Percentiles rank a stretch among this genome's conserved stretches.
Evolutionary conservation across 129 eudicot species (phyloP).

Genomic region (Flaveria bidentis): DNA sequence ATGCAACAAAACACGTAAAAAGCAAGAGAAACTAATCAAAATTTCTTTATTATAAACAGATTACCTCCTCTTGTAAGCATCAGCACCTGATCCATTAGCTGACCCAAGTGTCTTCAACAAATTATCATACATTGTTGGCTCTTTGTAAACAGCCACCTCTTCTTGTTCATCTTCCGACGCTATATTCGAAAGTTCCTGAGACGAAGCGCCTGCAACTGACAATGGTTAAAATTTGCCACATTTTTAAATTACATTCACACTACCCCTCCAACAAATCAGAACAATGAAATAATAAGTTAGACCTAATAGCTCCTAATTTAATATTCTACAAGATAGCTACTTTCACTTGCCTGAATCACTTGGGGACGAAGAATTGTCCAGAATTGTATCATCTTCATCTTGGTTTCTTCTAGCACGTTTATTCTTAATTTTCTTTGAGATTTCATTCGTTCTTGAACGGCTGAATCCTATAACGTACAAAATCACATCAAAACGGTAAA

Average conservation of each 20-base stretch:
- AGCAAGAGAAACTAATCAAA: not conserved
- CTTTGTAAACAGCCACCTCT: constrained; percentile 42
- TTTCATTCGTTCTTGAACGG: not conserved
- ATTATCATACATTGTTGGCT: constrained; percentile 63
- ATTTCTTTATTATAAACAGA: not conserved
- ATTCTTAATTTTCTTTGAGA: not conserved
- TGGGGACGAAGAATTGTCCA: constrained; percentile 25
- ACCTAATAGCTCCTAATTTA: not conserved
- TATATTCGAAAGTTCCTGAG: constrained; percentile 40
- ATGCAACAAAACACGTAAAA: not conserved
- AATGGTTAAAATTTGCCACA: not conserved
- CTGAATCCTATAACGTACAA: not conserved
- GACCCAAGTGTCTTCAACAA: constrained; percentile 59
- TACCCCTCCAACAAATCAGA: not conserved
- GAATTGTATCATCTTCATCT: constrained; percentile 17
- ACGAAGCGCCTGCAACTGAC: constrained; percentile 34
- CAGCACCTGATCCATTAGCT: constrained; percentile 45
- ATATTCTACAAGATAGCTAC: not conserved
- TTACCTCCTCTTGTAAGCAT: constrained; percentile 63
- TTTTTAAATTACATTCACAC: not conserved
- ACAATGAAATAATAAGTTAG: not conserved
- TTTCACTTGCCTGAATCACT: constrained; percentile 41
- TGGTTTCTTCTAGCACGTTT: constrained; percentile 37
- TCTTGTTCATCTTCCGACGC: constrained; percentile 56
- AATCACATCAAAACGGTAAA: not conserved